phyloP scores from a whole-genome alignment of 2,329 filamentous ascomycete species.

The Acephala macrosclerotiorum region DNA sequence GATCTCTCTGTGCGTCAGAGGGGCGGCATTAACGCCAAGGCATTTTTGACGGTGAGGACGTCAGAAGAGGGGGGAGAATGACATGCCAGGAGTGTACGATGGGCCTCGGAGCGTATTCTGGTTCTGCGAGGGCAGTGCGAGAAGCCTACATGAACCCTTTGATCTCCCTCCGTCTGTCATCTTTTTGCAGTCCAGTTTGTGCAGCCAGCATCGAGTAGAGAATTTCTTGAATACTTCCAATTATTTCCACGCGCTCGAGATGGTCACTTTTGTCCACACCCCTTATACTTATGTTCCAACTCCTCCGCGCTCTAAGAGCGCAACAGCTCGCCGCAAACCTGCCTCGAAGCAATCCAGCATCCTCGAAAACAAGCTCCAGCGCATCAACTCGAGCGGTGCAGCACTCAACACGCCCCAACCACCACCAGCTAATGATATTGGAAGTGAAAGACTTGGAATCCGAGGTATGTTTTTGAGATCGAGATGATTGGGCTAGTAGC shows the following conservation, averaged over 20 bases:
- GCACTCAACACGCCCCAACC: constrained; percentile 20
- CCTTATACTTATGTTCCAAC: constrained; percentile 24
- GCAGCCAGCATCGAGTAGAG: constrained; percentile 15
- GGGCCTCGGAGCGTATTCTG: constrained; percentile 22
- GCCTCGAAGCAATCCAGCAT: constrained; percentile 26
- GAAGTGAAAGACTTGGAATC: too few relatives aligned
- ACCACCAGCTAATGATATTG: too few relatives aligned
- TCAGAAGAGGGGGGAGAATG: constrained; percentile 17
- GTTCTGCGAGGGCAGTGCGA: constrained; percentile 27
- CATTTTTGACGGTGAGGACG: constrained; percentile 23
- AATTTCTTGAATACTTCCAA: constrained; percentile 14
- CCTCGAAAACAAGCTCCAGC: constrained; percentile 29
- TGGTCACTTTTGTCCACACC: constrained; percentile 12
- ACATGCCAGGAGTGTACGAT: constrained; percentile 14
- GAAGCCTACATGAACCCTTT: constrained; percentile 18
- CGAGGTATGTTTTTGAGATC: too few relatives aligned
- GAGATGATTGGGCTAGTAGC: too few relatives aligned
- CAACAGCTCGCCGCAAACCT: constrained; percentile 26
- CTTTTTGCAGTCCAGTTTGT: constrained; percentile 17
- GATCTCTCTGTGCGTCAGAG: constrained; percentile 22
- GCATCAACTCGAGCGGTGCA: too few relatives aligned
- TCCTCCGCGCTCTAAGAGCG: constrained; percentile 33
- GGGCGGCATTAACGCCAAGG: constrained; percentile 28
- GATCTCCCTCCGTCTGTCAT: constrained; percentile 3
- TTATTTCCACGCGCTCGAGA: constrained; percentile 9